phyloP scores from a whole-genome alignment of 148 eudicot genomes.

The Linanthus parryae region DNA sequence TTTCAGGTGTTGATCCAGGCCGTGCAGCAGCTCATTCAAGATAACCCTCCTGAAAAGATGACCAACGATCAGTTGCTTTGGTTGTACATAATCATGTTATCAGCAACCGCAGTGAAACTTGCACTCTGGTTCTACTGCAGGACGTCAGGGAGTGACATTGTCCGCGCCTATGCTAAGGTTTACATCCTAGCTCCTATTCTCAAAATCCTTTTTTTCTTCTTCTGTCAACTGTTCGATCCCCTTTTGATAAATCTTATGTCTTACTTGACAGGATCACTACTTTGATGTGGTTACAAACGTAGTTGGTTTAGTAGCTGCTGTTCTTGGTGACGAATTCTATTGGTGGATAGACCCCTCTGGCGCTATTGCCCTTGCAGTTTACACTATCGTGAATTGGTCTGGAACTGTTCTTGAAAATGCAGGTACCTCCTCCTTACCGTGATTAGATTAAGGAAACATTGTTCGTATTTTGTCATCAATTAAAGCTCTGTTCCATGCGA shows the following conservation, averaged over 20 bases:
- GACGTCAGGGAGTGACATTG: conserved; percentile 70
- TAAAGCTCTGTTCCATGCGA: too few relatives aligned
- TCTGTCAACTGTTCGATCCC: neutral
- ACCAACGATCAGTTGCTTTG: conserved; percentile 43
- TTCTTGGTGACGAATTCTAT: conserved; percentile 70
- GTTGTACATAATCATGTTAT: conserved; percentile 69
- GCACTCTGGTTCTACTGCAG: conserved; percentile 74
- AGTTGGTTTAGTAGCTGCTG: conserved; percentile 80
- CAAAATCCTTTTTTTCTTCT: neutral
- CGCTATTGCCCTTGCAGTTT: conserved; percentile 77
- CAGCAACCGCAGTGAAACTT: conserved; percentile 70
- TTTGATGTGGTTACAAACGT: conserved; percentile 91
- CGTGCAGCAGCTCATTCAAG: conserved; percentile 51
- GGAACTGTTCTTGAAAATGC: conserved; percentile 93
- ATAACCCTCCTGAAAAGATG: conserved; percentile 46
- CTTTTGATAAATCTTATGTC: neutral
- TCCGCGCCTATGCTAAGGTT: conserved; percentile 98
- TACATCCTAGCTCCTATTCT: neutral
- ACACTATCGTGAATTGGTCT: conserved; percentile 87
- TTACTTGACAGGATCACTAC: conserved; percentile 62
- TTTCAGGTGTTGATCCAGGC: conserved; percentile 85
- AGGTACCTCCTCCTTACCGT: conserved; percentile 37
- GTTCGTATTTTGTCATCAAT: too few relatives aligned
- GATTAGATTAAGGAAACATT: too few relatives aligned
- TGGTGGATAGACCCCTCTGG: conserved; percentile 98